A percentile compares a stretch with the other conserved stretches of the same genome.
Conservation (phyloP, 108 stramenopile genomes). For the Cyclotella baltica region DNA sequence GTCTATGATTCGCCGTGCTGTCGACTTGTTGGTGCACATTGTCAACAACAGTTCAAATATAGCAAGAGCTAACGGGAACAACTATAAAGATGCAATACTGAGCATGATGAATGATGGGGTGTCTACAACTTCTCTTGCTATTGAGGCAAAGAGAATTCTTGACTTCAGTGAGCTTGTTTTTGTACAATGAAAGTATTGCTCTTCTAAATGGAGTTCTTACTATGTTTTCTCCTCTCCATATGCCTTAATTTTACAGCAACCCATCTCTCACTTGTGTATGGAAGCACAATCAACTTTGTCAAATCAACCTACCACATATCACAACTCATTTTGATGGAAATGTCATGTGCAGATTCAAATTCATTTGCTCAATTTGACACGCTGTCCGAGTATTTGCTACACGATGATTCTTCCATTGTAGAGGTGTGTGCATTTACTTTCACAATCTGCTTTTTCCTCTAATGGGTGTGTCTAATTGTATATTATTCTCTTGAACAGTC, state of each 20-base stretch:
- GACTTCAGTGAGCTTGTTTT: slow-evolving; percentile 21
- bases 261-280: slow-evolving; percentile 21
- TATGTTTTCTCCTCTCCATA: neutral
- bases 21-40: slow-evolving; percentile 34
- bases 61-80: slow-evolving; percentile 21
- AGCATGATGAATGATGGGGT: slow-evolving; percentile 24
- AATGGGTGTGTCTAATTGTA: neutral
- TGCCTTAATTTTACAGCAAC: neutral
- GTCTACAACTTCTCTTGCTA: slow-evolving; percentile 39
- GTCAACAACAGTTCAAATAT: slow-evolving; percentile 25
- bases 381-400: slow-evolving; percentile 27
- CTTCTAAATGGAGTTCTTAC: neutral
- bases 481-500: neutral
- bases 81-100: slow-evolving; percentile 27
- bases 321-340: slow-evolving; percentile 46
- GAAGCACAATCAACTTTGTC: slow-evolving; percentile 21
- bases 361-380: slow-evolving; percentile 49
- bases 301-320: slow-evolving; percentile 28
- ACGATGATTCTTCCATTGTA: slow-evolving; percentile 33
- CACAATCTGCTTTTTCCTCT: neutral
- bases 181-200: neutral
- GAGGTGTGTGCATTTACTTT: slow-evolving; percentile 4
- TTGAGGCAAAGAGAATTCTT: slow-evolving; percentile 40
- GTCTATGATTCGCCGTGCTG: slow-evolving; percentile 14
- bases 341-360: slow-evolving; percentile 26